Conservation (phyloP, 2,329 filamentous ascomycete species). For the Huntiella bhutanensis region DNA sequence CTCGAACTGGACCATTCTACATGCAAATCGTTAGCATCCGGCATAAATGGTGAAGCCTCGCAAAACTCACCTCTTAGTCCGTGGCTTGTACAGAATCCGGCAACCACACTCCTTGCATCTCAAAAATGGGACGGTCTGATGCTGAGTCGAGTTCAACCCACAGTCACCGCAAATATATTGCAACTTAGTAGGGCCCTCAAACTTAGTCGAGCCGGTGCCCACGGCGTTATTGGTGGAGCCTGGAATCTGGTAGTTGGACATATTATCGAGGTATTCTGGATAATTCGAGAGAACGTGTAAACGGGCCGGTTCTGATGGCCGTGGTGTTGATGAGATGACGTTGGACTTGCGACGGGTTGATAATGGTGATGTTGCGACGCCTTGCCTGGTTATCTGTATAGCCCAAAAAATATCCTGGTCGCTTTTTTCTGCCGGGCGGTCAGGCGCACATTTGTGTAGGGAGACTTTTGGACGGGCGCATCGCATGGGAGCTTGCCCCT, state of each 20-base stretch:
- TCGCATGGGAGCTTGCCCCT: no score
- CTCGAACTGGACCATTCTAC: conserved; percentile 95
- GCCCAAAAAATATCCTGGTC: not conserved
- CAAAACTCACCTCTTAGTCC: conserved; percentile 70
- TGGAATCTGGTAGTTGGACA: conserved; percentile 52
- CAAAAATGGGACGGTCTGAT: conserved; percentile 64
- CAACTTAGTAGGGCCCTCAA: conserved; percentile 23
- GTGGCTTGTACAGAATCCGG: conserved; percentile 89
- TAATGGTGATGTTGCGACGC: not conserved
- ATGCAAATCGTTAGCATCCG: conserved; percentile 12
- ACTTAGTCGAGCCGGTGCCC: conserved; percentile 20
- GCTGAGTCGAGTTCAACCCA: conserved; percentile 28
- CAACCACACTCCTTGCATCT: conserved; percentile 90
- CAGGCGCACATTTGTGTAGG: no score
- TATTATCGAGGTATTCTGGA: conserved; percentile 11
- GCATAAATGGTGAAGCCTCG: not conserved
- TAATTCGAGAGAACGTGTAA: not conserved
- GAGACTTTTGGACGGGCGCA: no score
- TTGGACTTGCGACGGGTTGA: not conserved
- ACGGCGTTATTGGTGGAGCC: conserved; percentile 27
- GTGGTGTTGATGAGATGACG: not conserved
- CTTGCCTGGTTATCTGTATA: not conserved
- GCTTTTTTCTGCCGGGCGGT: not conserved
- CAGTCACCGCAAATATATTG: conserved; percentile 27
- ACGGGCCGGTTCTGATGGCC: not conserved